These are phyloP conservation scores for Aspergillus coremiiformis DNA, from an alignment of 495 filamentous ascomycete genomes.

Conservation along the genomic window DNA sequence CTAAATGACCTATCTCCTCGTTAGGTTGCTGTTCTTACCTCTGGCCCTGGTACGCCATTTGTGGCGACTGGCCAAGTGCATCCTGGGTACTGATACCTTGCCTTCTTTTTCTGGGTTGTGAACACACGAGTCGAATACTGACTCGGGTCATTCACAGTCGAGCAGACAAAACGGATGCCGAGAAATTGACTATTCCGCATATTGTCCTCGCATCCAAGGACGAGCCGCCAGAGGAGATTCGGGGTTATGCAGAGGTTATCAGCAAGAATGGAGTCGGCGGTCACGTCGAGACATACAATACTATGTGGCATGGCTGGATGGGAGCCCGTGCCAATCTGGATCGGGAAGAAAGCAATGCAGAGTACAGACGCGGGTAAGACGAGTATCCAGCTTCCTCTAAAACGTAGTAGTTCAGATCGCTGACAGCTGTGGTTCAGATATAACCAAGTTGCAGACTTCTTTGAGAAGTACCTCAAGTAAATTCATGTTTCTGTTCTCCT, in stretches of 20 bases:
- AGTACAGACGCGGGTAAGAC: slow-evolving; percentile 47
- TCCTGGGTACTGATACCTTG: slow-evolving; percentile 31
- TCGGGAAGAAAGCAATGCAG: slow-evolving; percentile 40
- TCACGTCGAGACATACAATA: slow-evolving; percentile 43
- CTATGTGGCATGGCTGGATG: slow-evolving; percentile 59
- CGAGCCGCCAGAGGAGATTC: slow-evolving; percentile 38
- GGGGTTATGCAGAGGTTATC: slow-evolving; percentile 33
- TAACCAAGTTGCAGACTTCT: slow-evolving; percentile 37
- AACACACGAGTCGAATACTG: neutral
- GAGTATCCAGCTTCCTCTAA: neutral
- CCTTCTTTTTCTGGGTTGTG: neutral
- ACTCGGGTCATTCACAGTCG: slow-evolving; percentile 17
- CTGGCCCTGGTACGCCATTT: slow-evolving; percentile 34
- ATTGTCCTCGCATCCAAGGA: slow-evolving; percentile 47
- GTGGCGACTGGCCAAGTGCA: slow-evolving; percentile 44
- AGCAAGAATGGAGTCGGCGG: slow-evolving; percentile 29
- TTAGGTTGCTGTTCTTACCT: slow-evolving; percentile 38
- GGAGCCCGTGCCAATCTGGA: slow-evolving; percentile 49
- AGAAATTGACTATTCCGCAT: slow-evolving; percentile 44
- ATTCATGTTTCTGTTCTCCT: too few relatives aligned
- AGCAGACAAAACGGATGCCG: slow-evolving; percentile 37
- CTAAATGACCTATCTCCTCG: neutral
- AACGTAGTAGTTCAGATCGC: neutral
- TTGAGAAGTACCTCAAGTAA: slow-evolving; percentile 29
- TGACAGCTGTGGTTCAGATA: slow-evolving; percentile 22